Evolutionary conservation across 2,329 filamentous ascomycete genomes (phyloP).

Genomic region (Lithohypha guttulata): DNA sequence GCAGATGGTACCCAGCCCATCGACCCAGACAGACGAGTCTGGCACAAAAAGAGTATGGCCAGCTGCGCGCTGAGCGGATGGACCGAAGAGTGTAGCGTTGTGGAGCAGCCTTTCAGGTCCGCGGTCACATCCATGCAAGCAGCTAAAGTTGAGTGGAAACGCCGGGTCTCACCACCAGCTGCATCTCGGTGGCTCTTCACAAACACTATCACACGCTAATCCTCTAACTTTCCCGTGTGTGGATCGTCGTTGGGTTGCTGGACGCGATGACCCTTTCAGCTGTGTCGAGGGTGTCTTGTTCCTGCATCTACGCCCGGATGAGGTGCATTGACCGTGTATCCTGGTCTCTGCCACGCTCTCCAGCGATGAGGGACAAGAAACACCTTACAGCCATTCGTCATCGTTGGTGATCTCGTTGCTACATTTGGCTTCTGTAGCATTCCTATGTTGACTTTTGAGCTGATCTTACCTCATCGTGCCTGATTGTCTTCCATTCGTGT

Average conservation of each 20-base stretch:
- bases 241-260: slow-evolving; percentile 2
- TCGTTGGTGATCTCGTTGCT: slow-evolving; percentile 7
- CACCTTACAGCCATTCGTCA: slow-evolving; percentile 3
- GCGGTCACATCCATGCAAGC: slow-evolving; percentile 19
- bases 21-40: slow-evolving; percentile 6
- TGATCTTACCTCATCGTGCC: slow-evolving; percentile 3
- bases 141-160: slow-evolving; percentile 15
- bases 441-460: neutral
- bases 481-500: too few species aligned
- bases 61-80: slow-evolving; percentile 8
- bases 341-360: slow-evolving; percentile 3
- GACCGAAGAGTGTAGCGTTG: slow-evolving; percentile 8
- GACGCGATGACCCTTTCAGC: slow-evolving; percentile 3
- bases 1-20: slow-evolving; percentile 11
- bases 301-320: slow-evolving; percentile 7
- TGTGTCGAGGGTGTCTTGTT: slow-evolving; percentile 5
- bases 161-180: slow-evolving; percentile 17
- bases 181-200: slow-evolving; percentile 16
- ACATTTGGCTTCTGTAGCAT: too few species aligned
- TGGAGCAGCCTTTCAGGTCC: slow-evolving; percentile 20
- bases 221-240: slow-evolving; percentile 11
- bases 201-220: slow-evolving; percentile 22
- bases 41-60: slow-evolving; percentile 14
- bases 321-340: slow-evolving; percentile 4
- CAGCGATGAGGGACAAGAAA: slow-evolving; percentile 7